Base-by-base conservation (phyloP, 2,329 filamentous ascomycete genomes). In the Alternaria solani region DNA sequence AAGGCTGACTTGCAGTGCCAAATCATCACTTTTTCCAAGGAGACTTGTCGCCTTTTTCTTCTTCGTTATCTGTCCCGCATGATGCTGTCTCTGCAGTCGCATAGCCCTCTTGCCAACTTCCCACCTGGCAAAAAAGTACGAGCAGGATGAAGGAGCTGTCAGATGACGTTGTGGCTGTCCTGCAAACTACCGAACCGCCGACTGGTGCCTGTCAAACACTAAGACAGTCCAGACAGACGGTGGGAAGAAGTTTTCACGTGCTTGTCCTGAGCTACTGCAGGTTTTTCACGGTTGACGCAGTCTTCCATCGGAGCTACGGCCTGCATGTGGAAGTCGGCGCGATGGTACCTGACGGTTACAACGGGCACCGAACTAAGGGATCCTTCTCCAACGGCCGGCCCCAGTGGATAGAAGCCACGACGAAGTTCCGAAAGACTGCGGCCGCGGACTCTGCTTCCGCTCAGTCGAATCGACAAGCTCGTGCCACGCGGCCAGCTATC, bases 401-500 rank as follows among this genome's bases (percentile, higher is more conserved):
- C 42, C 34, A 39, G 34, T 32, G 47, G 39, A 52, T 23, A 51
- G 46, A 51, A 51, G 51, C 30, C 34, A 51, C 46, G 39, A 39
- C 20, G 23, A 52, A 51, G 42, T 55, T 46, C 42, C 39, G 49
- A 34, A 18, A 23, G 39, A 23, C 51, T 43, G 39, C 26, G 20
- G 51, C 39, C 41, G 39, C 51, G 30, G 39, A 30, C n/a, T 53
- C 41, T 53, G 38, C 23, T 34, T 26, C 25, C 42, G 42, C 30
- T 20, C 42, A 55, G 52, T 42, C 46, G 43, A 52, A 54, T 41
- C 49, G 26, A 18, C 26, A 41, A 44, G 32, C 38, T 43, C 32
- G 49, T 62, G 62, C 60, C 62, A 62, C 63, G 51, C 65, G 57
- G 60, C 51, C 48, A 49, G 62, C 62, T 64, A 68, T 67, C 63